Percentiles rank a stretch among this genome's conserved stretches.
Conservation (phyloP, 257 asterid species). For the Echium plantagineum region DNA sequence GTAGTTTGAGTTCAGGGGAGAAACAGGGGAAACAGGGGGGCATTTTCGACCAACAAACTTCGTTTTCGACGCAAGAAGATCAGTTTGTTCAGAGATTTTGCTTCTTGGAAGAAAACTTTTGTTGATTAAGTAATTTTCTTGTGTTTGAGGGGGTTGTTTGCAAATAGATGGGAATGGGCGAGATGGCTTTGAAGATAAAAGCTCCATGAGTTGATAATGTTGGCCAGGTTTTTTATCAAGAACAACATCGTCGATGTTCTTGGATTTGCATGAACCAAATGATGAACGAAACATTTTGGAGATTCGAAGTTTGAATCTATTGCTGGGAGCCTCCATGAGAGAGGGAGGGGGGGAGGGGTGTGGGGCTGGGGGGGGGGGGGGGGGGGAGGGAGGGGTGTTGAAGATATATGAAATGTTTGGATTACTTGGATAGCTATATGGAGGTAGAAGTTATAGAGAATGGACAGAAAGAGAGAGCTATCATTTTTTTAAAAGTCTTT, state of each 20-base stretch:
- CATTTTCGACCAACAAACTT: slow-evolving; percentile 31
- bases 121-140: not conserved
- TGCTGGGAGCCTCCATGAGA: not conserved
- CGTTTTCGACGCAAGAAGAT: slow-evolving; percentile 10
- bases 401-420: not conserved
- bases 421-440: not conserved
- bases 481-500: not conserved
- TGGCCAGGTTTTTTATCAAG: not conserved
- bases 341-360: not conserved
- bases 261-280: not conserved
- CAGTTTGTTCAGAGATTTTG: slow-evolving; percentile 4
- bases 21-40: slow-evolving; percentile 43
- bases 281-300: not conserved
- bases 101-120: not conserved
- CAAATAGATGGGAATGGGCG: slow-evolving; percentile 18
- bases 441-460: not conserved
- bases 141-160: slow-evolving; percentile 9
- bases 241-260: not conserved
- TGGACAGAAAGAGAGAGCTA: not conserved
- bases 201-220: slow-evolving; percentile 20
- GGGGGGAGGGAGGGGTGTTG: too few relatives aligned
- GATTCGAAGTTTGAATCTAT: not conserved
- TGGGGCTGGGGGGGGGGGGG: not conserved
- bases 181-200: slow-evolving; percentile 18
- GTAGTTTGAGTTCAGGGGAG: slow-evolving; percentile 18